A percentile compares a stretch with the other conserved stretches of the same genome.
Evolutionary conservation across 805 yeast genomes (phyloP).

Genomic region (Pichia phayaonensis): DNA sequence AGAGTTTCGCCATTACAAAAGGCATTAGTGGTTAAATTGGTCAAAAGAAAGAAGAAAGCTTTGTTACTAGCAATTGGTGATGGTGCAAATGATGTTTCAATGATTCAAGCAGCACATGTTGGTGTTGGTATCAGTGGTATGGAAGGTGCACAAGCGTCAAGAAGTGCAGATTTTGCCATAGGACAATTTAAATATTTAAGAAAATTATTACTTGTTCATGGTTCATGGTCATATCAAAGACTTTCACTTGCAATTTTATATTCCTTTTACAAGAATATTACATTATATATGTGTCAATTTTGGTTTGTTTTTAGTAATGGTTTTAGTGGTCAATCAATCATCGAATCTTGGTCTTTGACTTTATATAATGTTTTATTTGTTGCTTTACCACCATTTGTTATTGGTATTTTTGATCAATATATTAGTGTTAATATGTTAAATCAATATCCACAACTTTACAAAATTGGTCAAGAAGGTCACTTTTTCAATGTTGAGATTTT

Average conservation of each 20-base stretch:
- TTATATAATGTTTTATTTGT: slow-evolving; percentile 92
- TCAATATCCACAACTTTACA: slow-evolving; percentile 88
- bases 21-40: slow-evolving; percentile 92
- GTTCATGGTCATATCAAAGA: slow-evolving; percentile 96
- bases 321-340: slow-evolving; percentile 90
- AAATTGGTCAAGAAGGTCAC: slow-evolving; percentile 79
- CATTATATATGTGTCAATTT: slow-evolving; percentile 94
- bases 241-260: slow-evolving; percentile 87
- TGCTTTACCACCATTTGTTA: slow-evolving; percentile 89
- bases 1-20: slow-evolving; percentile 97
- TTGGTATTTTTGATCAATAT: slow-evolving; percentile 96
- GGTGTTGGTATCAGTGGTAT: slow-evolving; percentile 98
- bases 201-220: slow-evolving; percentile 84
- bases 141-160: slow-evolving; percentile 99
- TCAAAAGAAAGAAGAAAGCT: slow-evolving; percentile 72
- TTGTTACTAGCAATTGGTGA: slow-evolving; percentile 90
- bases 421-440: slow-evolving; percentile 84
- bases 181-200: slow-evolving; percentile 88
- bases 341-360: slow-evolving; percentile 97
- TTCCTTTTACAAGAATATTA: slow-evolving; percentile 92
- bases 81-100: slow-evolving; percentile 98
- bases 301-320: slow-evolving; percentile 94
- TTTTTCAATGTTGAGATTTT: slow-evolving; percentile 88
- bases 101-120: slow-evolving; percentile 99
- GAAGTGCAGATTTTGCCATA: slow-evolving; percentile 95